Evolutionary conservation across 805 yeast genomes (phyloP).

Genomic region (Starmerella gropengiesseri): DNA sequence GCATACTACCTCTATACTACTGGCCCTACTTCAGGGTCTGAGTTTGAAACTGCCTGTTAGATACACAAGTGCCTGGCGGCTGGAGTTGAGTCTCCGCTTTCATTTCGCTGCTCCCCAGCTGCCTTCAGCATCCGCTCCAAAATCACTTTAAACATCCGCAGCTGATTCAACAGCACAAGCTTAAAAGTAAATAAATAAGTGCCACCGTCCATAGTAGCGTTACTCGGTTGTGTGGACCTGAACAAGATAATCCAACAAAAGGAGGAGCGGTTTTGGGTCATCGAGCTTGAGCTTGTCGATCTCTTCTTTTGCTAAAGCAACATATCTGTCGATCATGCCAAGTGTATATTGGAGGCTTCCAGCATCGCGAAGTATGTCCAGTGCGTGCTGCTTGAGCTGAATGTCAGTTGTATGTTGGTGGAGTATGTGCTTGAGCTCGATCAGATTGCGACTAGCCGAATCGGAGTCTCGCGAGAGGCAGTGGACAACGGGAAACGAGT

Average conservation of each 20-base stretch:
- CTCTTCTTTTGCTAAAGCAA: slow-evolving; percentile 23
- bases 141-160: no score
- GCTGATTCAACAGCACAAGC: neutral
- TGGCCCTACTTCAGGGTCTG: slow-evolving; percentile 12
- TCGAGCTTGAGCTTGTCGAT: slow-evolving; percentile 16
- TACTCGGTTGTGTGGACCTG: neutral
- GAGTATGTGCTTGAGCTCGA: slow-evolving; percentile 35
- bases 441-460: neutral
- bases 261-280: slow-evolving; percentile 4
- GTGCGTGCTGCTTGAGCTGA: slow-evolving; percentile 41
- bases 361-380: slow-evolving; percentile 36
- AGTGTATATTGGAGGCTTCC: slow-evolving; percentile 35
- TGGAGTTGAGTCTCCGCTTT: no score
- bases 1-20: slow-evolving; percentile 25
- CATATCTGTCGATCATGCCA: slow-evolving; percentile 27
- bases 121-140: no score
- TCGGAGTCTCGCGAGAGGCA: slow-evolving; percentile 33
- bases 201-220: neutral
- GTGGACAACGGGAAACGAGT: slow-evolving; percentile 77
- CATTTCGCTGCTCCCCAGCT: no score
- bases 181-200: neutral
- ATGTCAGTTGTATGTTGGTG: slow-evolving; percentile 42
- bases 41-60: neutral
- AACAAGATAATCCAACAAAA: slow-evolving; percentile 8
- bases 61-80: neutral